Conservation (phyloP, 495 filamentous ascomycete species). For the Penicillium robsamsonii region DNA sequence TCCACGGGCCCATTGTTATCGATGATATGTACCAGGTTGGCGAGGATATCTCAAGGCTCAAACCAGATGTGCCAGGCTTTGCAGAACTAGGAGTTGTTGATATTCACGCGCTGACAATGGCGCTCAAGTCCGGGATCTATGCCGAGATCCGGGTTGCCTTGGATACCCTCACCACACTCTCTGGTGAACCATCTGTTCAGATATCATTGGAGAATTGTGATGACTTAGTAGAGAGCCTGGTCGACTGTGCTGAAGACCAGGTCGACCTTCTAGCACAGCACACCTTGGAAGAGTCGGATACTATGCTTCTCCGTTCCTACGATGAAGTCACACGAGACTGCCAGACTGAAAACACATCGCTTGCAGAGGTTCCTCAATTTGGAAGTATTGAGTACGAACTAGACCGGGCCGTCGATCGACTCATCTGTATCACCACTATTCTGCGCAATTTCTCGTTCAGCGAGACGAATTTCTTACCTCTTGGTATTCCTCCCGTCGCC, state of each 20-base stretch:
- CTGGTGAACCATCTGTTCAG: conserved; percentile 58
- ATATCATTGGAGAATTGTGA: conserved; percentile 75
- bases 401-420: conserved; percentile 78
- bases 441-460: conserved; percentile 88
- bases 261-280: conserved; percentile 75
- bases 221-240: conserved; percentile 79
- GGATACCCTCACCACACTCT: conserved; percentile 74
- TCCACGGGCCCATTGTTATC: conserved; percentile 65
- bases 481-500: conserved; percentile 73
- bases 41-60: conserved; percentile 58
- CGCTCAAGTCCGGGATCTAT: conserved; percentile 87
- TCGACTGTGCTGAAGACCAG: conserved; percentile 90
- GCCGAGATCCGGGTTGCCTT: conserved; percentile 84
- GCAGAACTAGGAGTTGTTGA: conserved; percentile 83
- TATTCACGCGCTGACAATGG: conserved; percentile 85
- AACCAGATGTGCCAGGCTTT: conserved; percentile 71
- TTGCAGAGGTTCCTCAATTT: conserved; percentile 69
- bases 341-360: conserved; percentile 62
- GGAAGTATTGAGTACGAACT: conserved; percentile 79
- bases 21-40: conserved; percentile 60
- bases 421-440: conserved; percentile 90
- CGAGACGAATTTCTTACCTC: conserved; percentile 66
- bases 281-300: conserved; percentile 78
- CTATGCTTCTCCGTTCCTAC: conserved; percentile 74
- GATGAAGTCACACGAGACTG: conserved; percentile 82